Evolutionary conservation across 129 eudicot species (phyloP).

Genomic region (Centrapalus pauciflorus): DNA sequence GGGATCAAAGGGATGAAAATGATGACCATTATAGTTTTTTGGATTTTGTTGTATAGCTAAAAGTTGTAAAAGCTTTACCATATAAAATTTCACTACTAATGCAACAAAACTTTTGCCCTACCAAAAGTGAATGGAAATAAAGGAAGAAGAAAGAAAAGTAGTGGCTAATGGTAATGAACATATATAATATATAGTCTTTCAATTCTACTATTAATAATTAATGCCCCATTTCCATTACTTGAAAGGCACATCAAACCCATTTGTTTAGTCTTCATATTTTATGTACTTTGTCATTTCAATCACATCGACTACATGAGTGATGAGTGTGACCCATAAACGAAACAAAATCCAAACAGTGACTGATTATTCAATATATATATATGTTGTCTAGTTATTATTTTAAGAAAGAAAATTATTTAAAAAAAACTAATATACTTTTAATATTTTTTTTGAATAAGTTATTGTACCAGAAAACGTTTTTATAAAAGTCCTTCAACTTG

Average conservation of each 20-base stretch:
- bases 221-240: constrained; percentile 19
- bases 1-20: no score
- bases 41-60: no score
- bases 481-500: no score
- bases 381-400: no score
- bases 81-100: not conserved
- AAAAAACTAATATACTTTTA: no score
- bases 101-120: constrained; percentile 4
- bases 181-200: constrained; percentile 3
- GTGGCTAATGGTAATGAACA: constrained; percentile 10
- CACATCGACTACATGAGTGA: constrained; percentile 1
- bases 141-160: not conserved
- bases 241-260: constrained; percentile 16
- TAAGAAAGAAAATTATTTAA: no score
- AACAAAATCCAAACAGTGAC: not conserved
- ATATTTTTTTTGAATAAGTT: no score
- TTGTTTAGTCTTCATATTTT: constrained; percentile 2
- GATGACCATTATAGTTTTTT: no score
- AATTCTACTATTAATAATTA: constrained; percentile 15
- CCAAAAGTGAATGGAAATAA: constrained; percentile 2
- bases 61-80: no score
- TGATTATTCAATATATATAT: no score
- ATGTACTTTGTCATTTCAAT: constrained; percentile 9
- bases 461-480: no score
- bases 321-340: constrained; percentile 7